Evolutionary conservation across 2,329 filamentous ascomycete genomes (phyloP), one percentile per base, ranked within the genome.

Genomic region (Aspergillus tubingensis): DNA sequence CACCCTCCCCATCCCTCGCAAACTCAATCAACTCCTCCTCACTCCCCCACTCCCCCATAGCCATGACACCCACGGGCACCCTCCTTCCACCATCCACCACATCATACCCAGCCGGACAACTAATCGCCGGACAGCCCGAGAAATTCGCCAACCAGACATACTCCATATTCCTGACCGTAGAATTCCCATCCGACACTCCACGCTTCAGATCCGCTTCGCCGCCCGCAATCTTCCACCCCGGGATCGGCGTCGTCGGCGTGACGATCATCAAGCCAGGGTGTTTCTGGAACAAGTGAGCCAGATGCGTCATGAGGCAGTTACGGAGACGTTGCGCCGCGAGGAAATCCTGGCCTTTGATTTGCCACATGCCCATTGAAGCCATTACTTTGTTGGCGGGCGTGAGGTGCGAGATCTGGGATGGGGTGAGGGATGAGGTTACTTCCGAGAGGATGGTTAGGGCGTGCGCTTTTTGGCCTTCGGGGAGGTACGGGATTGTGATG

Each of bases 61-160:
- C 83, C 77, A 83, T 84, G 43, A 85, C 53, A 1, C 83, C 82
- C 23, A 85, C 74, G 0, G 83, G 83, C 2, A 85, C 73, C 6
- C 61, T 52, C 43, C 59, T 13, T 8, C 53, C 32, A 36, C 11
- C 32, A 21, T 70, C 65, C 25, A 85, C 79, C 2, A 62, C 83
- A 76, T 47, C 10, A 43, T 92, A 96, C 0, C 91, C 92, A 10
- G 91, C 87, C 0, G 93, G 92, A 38, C 86, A 87, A 49, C 82
- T 87, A 11, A 96, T 84, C 1, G 91, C 87, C 0, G 93, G 93
- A 52, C 88, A 88, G 0, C 93, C 93, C 0, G 83, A 86, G 67
- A 92, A 88, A 76, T 97, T 97, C 6, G 92, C 90, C 38, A 96
- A 77, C 85, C 90, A 96, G 15, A 91, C 87, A 76, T 91, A 96